Conservation (phyloP, 2,329 filamentous ascomycete species). For the Fusarium globosum region DNA sequence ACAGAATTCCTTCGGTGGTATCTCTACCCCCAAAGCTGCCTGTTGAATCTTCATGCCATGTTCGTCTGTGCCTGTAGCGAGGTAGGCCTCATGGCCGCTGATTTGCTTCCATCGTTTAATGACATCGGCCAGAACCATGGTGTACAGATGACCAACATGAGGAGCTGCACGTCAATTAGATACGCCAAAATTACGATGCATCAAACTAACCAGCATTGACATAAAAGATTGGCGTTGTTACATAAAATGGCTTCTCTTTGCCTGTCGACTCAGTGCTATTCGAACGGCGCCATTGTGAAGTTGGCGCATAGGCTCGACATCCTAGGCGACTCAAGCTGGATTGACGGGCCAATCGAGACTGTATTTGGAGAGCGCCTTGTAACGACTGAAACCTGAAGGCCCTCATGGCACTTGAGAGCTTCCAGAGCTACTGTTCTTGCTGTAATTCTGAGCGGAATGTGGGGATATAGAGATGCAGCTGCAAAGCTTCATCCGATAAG, state of each 20-base stretch:
- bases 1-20: conserved; percentile 81
- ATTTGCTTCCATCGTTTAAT: conserved; percentile 91
- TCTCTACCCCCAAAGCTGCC: conserved; percentile 64
- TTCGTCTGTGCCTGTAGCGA: conserved; percentile 95
- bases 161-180: conserved; percentile 69
- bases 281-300: conserved; percentile 50
- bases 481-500: conserved; percentile 37
- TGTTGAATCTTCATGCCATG: conserved; percentile 98
- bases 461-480: conserved; percentile 16
- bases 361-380: conserved; percentile 36
- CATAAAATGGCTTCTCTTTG: conserved; percentile 90
- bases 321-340: conserved; percentile 45
- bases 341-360: conserved; percentile 28
- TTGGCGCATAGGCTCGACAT: conserved; percentile 41
- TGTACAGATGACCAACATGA: conserved; percentile 94
- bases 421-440: not conserved
- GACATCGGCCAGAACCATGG: conserved; percentile 90
- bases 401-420: conserved; percentile 44
- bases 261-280: conserved; percentile 39
- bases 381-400: conserved; percentile 44
- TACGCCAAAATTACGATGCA: too few species aligned
- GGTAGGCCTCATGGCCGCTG: conserved; percentile 74
- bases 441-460: conserved; percentile 11
- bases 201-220: conserved; percentile 84
- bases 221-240: conserved; percentile 98